Conservation (phyloP, 2,329 filamentous ascomycete genomes). For the Sporothrix variecibatus region DNA sequence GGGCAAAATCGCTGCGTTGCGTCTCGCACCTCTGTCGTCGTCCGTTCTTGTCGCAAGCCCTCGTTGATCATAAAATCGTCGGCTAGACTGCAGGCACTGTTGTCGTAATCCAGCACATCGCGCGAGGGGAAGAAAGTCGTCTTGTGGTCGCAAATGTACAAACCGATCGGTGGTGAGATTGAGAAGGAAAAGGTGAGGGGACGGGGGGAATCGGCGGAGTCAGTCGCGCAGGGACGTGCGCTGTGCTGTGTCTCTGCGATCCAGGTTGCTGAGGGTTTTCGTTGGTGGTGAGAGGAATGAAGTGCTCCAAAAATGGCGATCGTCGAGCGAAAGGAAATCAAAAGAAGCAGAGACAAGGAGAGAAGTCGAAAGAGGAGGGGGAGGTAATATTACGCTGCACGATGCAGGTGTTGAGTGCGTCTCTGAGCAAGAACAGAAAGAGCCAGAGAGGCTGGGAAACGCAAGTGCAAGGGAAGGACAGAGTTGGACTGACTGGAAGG, state of each 20-base stretch:
- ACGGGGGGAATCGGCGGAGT: background rate
- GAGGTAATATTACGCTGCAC: constrained; percentile 20
- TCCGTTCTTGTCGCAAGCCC: background rate
- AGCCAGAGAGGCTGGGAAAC: constrained; percentile 25
- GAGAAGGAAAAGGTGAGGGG: background rate
- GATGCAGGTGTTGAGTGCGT: constrained; percentile 15
- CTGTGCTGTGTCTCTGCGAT: background rate
- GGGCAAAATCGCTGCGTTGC: background rate
- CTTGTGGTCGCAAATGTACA: background rate
- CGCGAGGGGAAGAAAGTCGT: constrained; percentile 10
- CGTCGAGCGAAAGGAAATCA: background rate
- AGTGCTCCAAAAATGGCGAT: background rate
- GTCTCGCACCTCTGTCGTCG: background rate
- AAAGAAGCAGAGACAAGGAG: constrained; percentile 9
- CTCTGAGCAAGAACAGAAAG: constrained; percentile 15
- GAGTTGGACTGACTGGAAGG: background rate
- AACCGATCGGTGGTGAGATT: background rate
- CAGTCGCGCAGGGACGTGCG: background rate
- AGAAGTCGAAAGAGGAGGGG: background rate
- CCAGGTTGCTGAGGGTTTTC: background rate
- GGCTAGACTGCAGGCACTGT: constrained; percentile 18
- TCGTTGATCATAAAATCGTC: constrained; percentile 19
- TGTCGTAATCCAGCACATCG: constrained; percentile 30
- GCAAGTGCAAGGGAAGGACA: constrained; percentile 17
- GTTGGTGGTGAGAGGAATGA: background rate